A percentile compares a stretch with the other conserved stretches of the same genome.
phyloP scores from a whole-genome alignment of 2,329 filamentous ascomycete genomes.

The Fusarium brachygibbosum region DNA sequence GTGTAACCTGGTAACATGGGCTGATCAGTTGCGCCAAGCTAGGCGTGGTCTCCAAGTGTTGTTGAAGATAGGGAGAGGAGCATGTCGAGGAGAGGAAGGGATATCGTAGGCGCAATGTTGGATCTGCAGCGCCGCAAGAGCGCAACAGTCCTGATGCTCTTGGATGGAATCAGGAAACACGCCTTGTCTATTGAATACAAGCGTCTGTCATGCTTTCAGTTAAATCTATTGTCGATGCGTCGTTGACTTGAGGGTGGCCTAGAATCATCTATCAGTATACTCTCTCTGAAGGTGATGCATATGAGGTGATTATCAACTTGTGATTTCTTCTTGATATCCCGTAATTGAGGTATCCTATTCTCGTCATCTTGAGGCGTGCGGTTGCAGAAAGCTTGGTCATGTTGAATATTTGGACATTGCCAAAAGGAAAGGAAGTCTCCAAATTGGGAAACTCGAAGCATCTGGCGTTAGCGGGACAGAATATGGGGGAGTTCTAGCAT shows the following conservation, averaged over 20 bases:
- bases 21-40: too few relatives aligned
- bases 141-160: too few relatives aligned
- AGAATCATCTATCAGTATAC: not conserved
- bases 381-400: conserved; percentile 35
- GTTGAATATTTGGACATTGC: conserved; percentile 2
- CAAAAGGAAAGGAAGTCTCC: conserved; percentile 8
- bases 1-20: too few relatives aligned
- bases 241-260: not conserved
- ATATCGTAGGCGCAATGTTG: too few relatives aligned
- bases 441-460: conserved; percentile 46
- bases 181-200: too few relatives aligned
- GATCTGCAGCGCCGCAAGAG: too few relatives aligned
- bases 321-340: conserved; percentile 48
- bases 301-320: not conserved
- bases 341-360: conserved; percentile 64
- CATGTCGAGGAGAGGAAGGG: too few relatives aligned
- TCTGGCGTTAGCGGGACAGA: not conserved
- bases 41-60: too few relatives aligned
- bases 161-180: too few relatives aligned
- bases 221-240: not conserved
- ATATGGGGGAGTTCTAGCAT: not conserved
- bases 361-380: conserved; percentile 49
- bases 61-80: too few relatives aligned
- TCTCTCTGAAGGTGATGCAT: not conserved
- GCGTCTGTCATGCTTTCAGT: too few relatives aligned